A percentile compares a stretch with the other conserved stretches of the same genome.
phyloP scores from a whole-genome alignment of 1,284 basidiomycete species.

The Irpex sp. region DNA sequence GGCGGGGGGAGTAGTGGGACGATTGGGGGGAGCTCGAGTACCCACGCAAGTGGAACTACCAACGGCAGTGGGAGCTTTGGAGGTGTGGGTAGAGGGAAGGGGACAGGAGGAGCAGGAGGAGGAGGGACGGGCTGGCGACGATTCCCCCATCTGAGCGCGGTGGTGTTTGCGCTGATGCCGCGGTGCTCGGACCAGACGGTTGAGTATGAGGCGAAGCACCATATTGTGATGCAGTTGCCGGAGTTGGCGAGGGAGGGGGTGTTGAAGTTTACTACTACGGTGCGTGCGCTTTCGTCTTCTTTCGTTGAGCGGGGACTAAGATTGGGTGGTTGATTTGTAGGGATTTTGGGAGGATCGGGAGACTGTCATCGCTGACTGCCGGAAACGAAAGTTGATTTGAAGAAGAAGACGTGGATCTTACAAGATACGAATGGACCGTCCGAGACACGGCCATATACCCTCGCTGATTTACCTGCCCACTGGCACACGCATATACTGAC shows the following conservation, averaged over 20 bases:
- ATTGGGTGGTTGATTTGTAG: not conserved
- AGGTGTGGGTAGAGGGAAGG: no score
- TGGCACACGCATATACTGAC: no score
- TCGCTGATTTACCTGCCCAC: no score
- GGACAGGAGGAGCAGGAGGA: no score
- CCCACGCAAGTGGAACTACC: no score
- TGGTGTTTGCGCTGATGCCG: slow-evolving; percentile 7
- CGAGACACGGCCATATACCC: no score
- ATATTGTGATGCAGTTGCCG: not conserved
- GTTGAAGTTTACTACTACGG: not conserved
- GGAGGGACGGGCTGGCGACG: not conserved
- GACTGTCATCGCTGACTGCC: not conserved
- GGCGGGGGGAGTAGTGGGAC: not conserved
- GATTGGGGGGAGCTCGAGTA: no score
- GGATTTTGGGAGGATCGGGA: not conserved
- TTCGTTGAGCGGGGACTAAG: not conserved
- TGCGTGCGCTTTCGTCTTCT: not conserved
- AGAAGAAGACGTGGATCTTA: no score
- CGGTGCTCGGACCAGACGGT: not conserved
- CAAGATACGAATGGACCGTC: no score
- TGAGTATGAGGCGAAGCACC: not conserved
- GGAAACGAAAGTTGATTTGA: not conserved
- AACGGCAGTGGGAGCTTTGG: no score
- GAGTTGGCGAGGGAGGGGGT: not conserved
- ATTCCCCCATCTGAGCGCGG: not conserved